Base-by-base conservation (phyloP, 2,329 filamentous ascomycete species). In the Chaetomium sp. region DNA sequence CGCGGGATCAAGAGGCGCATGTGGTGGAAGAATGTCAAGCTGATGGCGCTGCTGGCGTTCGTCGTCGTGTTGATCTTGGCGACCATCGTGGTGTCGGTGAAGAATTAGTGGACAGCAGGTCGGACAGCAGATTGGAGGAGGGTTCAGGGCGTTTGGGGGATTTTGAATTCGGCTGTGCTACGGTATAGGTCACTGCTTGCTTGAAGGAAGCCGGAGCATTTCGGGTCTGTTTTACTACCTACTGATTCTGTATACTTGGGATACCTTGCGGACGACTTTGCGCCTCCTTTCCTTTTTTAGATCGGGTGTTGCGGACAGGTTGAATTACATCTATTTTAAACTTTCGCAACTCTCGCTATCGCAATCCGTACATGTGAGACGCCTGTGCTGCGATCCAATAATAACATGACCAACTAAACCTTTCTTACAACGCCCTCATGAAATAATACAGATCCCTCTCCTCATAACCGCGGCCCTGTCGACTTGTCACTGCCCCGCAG, bases 1-100 rank as follows among this genome's bases (percentile, higher is more conserved):
- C 83, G 93, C 29, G 93, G 92, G 0, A 78, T 99, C 72, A 91
- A 95, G 80, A 85, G 96, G 74, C 86, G 90, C 78, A 98, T 99
- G 95, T 99, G 95, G 95, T 98, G 94, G 94, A 98, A 98, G 88
- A 98, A 99, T 77, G 85, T 96, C 54, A 96, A 96, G 81, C 79
- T 99, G 71, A 97, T 98, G 93, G 89, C 86, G 7, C 77, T 99
- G 71, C 74, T 93, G 67, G 82, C 78, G 4, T 74, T 97, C 53
- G 92, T 93, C 1, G 78, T 95, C 29, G 74, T 82, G 53, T 74
- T 87, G 67, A 85, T 87, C 70, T 71, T 87, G 54, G 71, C 85
- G 69, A 80, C 81, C n/a, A 83, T 86, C 64, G 78, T 86, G 31
- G 79, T 86, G 65, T 79, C 82, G 2, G 74, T 82, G 61, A 85